Conservation (phyloP, 768 basidiomycete genomes). For the Candolleomyces aberdarensis region DNA sequence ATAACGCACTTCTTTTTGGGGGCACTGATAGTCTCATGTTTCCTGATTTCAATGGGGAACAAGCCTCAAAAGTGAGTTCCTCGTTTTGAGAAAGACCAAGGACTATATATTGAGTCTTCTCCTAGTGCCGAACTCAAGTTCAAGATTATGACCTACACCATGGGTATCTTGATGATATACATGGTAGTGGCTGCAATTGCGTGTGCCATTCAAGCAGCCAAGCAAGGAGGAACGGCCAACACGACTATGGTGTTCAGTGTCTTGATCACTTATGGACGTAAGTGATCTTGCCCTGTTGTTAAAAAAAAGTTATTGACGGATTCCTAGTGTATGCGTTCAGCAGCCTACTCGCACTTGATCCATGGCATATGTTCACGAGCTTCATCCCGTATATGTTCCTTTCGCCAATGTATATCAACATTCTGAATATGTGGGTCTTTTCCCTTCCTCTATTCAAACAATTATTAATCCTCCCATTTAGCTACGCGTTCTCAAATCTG, state of each 20-base stretch:
- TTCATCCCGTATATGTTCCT: slow-evolving; percentile 86
- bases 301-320: no score
- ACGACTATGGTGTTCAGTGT: slow-evolving; percentile 83
- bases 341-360: slow-evolving; percentile 84
- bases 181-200: slow-evolving; percentile 79
- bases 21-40: slow-evolving; percentile 82
- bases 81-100: neutral
- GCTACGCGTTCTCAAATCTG: slow-evolving; percentile 83
- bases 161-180: slow-evolving; percentile 80
- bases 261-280: slow-evolving; percentile 79
- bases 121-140: slow-evolving; percentile 82
- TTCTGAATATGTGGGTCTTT: slow-evolving; percentile 65
- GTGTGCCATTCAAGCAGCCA: slow-evolving; percentile 71
- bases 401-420: slow-evolving; percentile 76
- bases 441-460: neutral
- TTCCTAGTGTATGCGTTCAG: slow-evolving; percentile 69
- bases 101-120: neutral
- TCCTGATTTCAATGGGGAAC: slow-evolving; percentile 96
- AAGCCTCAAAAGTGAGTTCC: slow-evolving; percentile 72
- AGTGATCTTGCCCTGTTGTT: slow-evolving; percentile 13
- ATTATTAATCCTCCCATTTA: slow-evolving; percentile 22
- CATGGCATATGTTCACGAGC: slow-evolving; percentile 94
- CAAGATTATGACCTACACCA: slow-evolving; percentile 66
- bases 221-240: slow-evolving; percentile 63
- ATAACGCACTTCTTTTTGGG: slow-evolving; percentile 75